Conservation (phyloP, 306 rosid species). For the Hippophae tibetana region DNA sequence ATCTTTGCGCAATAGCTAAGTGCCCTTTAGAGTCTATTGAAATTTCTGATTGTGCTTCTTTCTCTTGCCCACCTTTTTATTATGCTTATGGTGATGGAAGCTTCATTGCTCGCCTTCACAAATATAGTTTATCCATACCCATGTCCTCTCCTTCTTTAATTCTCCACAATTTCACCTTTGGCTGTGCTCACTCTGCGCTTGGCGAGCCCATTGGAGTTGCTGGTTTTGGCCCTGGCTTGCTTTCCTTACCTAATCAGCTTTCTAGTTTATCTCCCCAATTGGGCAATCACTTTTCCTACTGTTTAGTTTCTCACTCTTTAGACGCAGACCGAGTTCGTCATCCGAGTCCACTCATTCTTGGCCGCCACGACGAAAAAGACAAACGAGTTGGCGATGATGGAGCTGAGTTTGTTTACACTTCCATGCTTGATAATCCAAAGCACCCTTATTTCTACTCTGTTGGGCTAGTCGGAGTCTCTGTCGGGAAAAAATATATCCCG, state of each 20-base stretch:
- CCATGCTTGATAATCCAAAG: conserved; percentile 68
- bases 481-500: conserved; percentile 39
- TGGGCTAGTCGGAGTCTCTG: conserved; percentile 56
- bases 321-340: conserved; percentile 39
- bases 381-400: conserved; percentile 7
- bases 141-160: conserved; percentile 31
- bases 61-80: conserved; percentile 71
- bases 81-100: conserved; percentile 91
- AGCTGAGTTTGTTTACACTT: conserved; percentile 48
- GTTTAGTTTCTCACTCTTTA: conserved; percentile 81
- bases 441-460: conserved; percentile 80
- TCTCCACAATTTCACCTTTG: conserved; percentile 70
- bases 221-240: conserved; percentile 73
- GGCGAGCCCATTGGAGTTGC: conserved; percentile 93
- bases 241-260: conserved; percentile 75
- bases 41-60: conserved; percentile 51
- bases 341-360: conserved; percentile 85
- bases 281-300: conserved; percentile 75
- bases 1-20: conserved; percentile 74
- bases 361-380: conserved; percentile 31
- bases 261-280: conserved; percentile 52
- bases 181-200: conserved; percentile 76
- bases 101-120: conserved; percentile 56
- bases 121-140: conserved; percentile 35
- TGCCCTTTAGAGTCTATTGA: conserved; percentile 75